Evolutionary conservation across 305 asterid genomes (phyloP), one percentile per base, ranked within the genome.

Genomic region (Fraxinus greggii): DNA sequence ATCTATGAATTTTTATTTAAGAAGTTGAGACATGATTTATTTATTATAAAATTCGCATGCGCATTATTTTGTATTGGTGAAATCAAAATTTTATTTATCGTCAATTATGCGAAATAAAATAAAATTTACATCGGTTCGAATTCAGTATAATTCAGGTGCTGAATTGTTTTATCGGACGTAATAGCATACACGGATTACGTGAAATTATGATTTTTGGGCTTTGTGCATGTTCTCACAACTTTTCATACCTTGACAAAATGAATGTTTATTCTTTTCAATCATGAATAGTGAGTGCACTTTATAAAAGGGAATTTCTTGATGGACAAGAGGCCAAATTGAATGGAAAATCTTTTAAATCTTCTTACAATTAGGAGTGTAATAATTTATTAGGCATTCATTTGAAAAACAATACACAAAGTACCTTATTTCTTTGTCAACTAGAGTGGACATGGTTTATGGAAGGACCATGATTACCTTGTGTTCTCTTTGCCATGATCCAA

Each of bases 401-500:
- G 63, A 42, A 51, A n/a, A 51, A 54, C 4, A 54, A n/a, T 17
- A 1, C 7, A 19, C 24, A 7, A 54, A n/a, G 24, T 54, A 54
- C 26, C 65, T n/a, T 54, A 54, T n/a, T 54, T 54, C 26, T n/a
- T 54, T n/a, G 65, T 54, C 10, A 54, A n/a, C 26, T 54, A 5
- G 65, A 54, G 19, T 54, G 26, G 65, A 54, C 26, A 54, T 54
- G 24, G 65, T 54, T n/a, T 54, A 54, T 5, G 65, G 65, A 54
- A 5, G 26, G 65, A 10, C 72, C 13, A 24, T 63, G 42, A 88
- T 90, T 72, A 85, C 88, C 98, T 94, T 96, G 98, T 98, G 92
- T 86, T 96, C 99, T 88, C 97, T 90, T 89, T 94, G 98, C 98
- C 97, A 96, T 79, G 98, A 96, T 78, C 98, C 98, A 40, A 54